These are phyloP conservation scores for Ananas comosus DNA, from an alignment of 176 grass and related monocot genomes.

Conservation along the genomic window DNA sequence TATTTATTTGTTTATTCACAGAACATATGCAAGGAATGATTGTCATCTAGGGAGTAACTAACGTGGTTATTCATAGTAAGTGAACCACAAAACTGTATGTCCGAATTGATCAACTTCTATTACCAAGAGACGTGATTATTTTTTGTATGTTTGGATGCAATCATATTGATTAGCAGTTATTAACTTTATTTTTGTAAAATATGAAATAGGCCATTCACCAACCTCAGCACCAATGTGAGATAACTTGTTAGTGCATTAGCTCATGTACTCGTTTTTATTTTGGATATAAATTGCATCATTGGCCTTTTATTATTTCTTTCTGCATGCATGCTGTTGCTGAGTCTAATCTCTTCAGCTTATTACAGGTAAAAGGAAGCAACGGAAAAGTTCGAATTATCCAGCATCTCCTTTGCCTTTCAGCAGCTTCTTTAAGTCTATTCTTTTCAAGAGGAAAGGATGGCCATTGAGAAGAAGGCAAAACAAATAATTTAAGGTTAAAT, in stretches of 20 bases:
- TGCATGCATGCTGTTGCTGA: conserved; percentile 7
- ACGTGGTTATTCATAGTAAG: too few relatives aligned
- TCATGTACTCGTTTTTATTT: background rate
- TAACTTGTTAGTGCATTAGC: background rate
- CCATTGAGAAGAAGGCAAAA: conserved; percentile 35
- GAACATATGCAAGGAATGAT: too few relatives aligned
- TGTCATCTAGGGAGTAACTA: too few relatives aligned
- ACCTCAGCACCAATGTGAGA: too few relatives aligned
- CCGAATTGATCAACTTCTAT: too few relatives aligned
- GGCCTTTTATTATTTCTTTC: background rate
- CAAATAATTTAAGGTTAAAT: conserved; percentile 19
- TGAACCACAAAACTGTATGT: too few relatives aligned
- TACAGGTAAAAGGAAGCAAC: conserved; percentile 53
- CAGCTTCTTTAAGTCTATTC: conserved; percentile 46
- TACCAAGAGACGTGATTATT: too few relatives aligned
- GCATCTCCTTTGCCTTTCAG: conserved; percentile 47
- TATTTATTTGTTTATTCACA: too few relatives aligned
- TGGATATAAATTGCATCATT: conserved; percentile 4
- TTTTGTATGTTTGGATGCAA: too few relatives aligned
- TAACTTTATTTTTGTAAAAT: too few relatives aligned
- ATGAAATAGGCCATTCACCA: too few relatives aligned
- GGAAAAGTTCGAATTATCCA: conserved; percentile 8
- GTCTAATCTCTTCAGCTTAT: conserved; percentile 18
- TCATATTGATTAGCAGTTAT: too few relatives aligned
- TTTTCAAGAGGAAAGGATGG: conserved; percentile 46